Evolutionary conservation across 371 early-diverging fungal species (phyloP).

Genomic region (Saksenaea oblongispora): DNA sequence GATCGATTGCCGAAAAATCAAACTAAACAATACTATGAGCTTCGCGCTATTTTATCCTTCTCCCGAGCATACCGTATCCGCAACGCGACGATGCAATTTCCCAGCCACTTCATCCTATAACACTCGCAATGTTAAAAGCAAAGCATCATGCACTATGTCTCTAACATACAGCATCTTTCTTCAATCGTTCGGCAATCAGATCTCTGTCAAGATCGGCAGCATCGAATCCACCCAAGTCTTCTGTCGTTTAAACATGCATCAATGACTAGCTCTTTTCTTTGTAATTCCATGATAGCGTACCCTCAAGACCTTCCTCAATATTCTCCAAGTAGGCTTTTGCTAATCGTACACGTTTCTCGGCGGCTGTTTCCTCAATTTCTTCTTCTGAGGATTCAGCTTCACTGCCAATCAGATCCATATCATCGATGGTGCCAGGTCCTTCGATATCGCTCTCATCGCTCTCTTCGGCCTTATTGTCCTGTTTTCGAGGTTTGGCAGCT

Average conservation of each 20-base stretch:
- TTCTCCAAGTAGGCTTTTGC: conserved; percentile 89
- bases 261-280: not conserved
- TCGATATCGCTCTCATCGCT: conserved; percentile 42
- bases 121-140: not conserved
- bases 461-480: conserved; percentile 21
- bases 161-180: conserved; percentile 74
- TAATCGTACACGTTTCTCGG: conserved; percentile 89
- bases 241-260: conserved; percentile 22
- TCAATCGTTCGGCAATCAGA: conserved; percentile 86
- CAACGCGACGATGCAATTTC: conserved; percentile 50
- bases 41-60: not conserved
- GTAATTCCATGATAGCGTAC: conserved; percentile 28
- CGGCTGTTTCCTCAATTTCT: conserved; percentile 78
- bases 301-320: conserved; percentile 66
- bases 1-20: conserved; percentile 47
- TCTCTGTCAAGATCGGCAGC: conserved; percentile 93
- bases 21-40: conserved; percentile 30
- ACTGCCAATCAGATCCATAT: conserved; percentile 42
- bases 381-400: conserved; percentile 66
- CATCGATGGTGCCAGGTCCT: conserved; percentile 54
- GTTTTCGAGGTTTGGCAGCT: not conserved
- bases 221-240: conserved; percentile 77
- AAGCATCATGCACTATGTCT: not conserved
- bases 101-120: conserved; percentile 57
- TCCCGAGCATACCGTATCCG: conserved; percentile 38